phyloP scores from a whole-genome alignment of 2,329 filamentous ascomycete species.

The Elsinoe australis region DNA sequence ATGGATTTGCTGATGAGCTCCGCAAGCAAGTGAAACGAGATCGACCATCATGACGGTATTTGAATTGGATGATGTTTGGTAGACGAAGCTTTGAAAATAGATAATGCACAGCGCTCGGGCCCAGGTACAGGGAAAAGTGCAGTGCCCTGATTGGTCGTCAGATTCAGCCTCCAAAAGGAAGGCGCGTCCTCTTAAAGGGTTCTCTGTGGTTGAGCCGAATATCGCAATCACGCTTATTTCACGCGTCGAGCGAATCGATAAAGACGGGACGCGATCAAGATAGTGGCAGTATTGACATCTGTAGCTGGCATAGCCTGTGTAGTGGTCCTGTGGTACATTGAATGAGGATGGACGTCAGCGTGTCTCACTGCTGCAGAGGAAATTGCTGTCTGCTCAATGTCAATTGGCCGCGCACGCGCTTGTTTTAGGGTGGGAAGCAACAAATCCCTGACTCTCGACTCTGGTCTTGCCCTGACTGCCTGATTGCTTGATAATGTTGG shows the following conservation, averaged over 20 bases:
- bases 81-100: too few relatives aligned
- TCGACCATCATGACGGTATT: conserved; percentile 1
- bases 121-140: background rate
- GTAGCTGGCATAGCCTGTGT: too few relatives aligned
- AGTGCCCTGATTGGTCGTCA: background rate
- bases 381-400: background rate
- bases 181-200: too few relatives aligned
- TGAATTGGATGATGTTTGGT: background rate
- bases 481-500: too few relatives aligned
- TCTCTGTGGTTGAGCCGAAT: conserved; percentile 1
- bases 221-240: conserved; percentile 8
- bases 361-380: background rate
- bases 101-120: too few relatives aligned
- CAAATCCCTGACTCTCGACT: too few relatives aligned
- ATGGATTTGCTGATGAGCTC: conserved; percentile 32
- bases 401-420: background rate
- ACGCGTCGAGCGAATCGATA: conserved; percentile 7
- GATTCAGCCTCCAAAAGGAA: conserved; percentile 2
- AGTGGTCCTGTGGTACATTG: too few relatives aligned
- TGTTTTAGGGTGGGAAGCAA: conserved; percentile 11
- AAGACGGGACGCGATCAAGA: background rate
- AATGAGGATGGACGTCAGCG: background rate
- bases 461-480: too few relatives aligned
- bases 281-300: background rate
- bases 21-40: conserved; percentile 26